phyloP scores from a whole-genome alignment of 2,329 filamentous ascomycete genomes.

The Coniochaeta sp. region DNA sequence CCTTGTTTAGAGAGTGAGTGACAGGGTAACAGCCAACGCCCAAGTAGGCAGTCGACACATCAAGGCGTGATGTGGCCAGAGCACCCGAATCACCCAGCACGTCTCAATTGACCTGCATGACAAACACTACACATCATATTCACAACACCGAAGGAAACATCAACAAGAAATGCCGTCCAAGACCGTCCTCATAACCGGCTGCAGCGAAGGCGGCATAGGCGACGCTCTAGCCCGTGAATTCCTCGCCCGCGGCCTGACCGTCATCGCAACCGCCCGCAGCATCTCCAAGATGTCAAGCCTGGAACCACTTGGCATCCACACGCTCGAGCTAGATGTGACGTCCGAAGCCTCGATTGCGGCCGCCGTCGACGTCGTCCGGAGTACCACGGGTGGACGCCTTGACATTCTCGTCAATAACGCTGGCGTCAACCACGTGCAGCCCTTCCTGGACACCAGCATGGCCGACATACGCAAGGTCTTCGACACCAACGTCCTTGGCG shows the following conservation, averaged over 20 bases:
- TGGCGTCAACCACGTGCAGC: constrained; percentile 23
- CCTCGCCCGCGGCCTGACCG: constrained; percentile 21
- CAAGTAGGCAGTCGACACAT: too few relatives aligned
- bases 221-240: constrained; percentile 26
- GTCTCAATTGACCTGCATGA: too few relatives aligned
- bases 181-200: constrained; percentile 29
- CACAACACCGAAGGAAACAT: background rate
- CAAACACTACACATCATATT: too few relatives aligned
- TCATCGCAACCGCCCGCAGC: constrained; percentile 29
- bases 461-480: constrained; percentile 25
- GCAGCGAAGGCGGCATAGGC: constrained; percentile 29
- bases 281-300: constrained; percentile 20
- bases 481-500: constrained; percentile 32
- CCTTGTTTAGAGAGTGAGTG: too few relatives aligned
- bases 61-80: too few relatives aligned
- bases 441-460: constrained; percentile 26
- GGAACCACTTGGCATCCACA: constrained; percentile 15
- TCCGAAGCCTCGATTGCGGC: constrained; percentile 15
- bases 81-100: too few relatives aligned
- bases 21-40: too few relatives aligned
- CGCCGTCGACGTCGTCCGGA: constrained; percentile 10
- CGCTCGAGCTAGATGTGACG: constrained; percentile 20
- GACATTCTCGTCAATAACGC: constrained; percentile 36
- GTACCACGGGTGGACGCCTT: constrained; percentile 22
- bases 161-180: constrained; percentile 4